These are phyloP conservation scores for Phytopythium boreale DNA, from an alignment of 352 stramenopile species.

Conservation along the genomic window DNA sequence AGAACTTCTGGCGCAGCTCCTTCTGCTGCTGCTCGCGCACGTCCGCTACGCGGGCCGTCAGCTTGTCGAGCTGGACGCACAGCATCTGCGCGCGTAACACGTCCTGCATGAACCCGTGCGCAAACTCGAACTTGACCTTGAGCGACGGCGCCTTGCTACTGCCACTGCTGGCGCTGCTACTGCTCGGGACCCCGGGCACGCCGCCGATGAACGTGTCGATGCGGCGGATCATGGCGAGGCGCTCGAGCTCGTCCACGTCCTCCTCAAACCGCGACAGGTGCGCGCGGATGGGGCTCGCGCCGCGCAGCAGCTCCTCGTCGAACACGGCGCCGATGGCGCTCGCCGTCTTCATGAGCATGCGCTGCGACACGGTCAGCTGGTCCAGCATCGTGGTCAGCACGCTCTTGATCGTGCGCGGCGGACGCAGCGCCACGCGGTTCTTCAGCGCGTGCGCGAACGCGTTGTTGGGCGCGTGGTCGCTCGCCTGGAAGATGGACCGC, in stretches of 20 bases:
- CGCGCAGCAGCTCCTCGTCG: constrained; percentile 69
- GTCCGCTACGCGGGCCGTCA: constrained; percentile 63
- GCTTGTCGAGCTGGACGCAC: constrained; percentile 78
- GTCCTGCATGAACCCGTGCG: constrained; percentile 83
- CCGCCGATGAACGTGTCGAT: constrained; percentile 77
- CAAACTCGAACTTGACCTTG: constrained; percentile 85
- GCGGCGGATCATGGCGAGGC: constrained; percentile 71
- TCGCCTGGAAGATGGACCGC: constrained; percentile 59
- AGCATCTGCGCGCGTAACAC: constrained; percentile 84
- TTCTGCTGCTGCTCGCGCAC: constrained; percentile 76
- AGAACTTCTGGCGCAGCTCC: constrained; percentile 70
- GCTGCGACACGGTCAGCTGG: constrained; percentile 77
- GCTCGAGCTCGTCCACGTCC: constrained; percentile 73
- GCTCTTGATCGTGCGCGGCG: constrained; percentile 78
- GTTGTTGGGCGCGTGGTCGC: constrained; percentile 10
- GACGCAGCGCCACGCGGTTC: constrained; percentile 61
- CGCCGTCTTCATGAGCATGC: constrained; percentile 87
- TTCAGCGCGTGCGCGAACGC: constrained; percentile 41
- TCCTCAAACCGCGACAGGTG: constrained; percentile 61
- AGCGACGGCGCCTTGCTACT: constrained; percentile 11
- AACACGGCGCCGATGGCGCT: constrained; percentile 77
- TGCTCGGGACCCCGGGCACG: constrained; percentile 24
- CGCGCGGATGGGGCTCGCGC: constrained; percentile 64
- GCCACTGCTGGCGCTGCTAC: background rate
- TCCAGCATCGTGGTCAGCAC: constrained; percentile 82